Evolutionary conservation across 2,329 filamentous ascomycete species (phyloP), one percentile per base, ranked within the genome.

Genomic region (Scedosporium boydii): DNA sequence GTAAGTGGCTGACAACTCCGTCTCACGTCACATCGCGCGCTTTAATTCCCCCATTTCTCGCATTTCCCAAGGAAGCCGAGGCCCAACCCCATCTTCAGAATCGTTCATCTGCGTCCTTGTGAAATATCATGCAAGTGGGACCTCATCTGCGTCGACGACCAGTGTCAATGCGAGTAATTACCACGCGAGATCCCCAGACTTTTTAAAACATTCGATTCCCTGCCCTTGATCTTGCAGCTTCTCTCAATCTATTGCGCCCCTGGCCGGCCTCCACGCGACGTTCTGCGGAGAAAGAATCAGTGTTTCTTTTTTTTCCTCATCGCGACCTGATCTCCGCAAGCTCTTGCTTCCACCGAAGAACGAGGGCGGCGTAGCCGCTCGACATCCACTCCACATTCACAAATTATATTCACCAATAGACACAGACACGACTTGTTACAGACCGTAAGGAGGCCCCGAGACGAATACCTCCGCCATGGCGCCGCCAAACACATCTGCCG

Each of bases 1-100:
- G 12, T 14, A 23, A 23, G 18, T 55, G 51, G 51, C 18, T 23
- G 23, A 14, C 51, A 23, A 23, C 51, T 29, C 51, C 51, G 51
- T 23, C 51, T 55, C 51, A 55, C 18, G 51, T 55, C 51, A 55
- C 51, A 55, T 55, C 51, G 51, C 21, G 51, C 51, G 51, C 23
- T 55, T 55, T 55, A 55, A 21, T 18, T 55, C 18, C 51, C 34
- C 23, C 23, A 55, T 55, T 55, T 55, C 51, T n/a, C 51, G 29
- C 23, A 55, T 55, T 55, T 55, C 51, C 51, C 51, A 55, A 55
- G 18, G 23, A 55, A 55, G 51, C 51, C 51, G 51, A 55, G 51
- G 51, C 51, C 23, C 51, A 55, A 27, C 18, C 51, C 18, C 12
- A 23, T 27, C 18, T 55, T 12, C 23, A 23, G 51, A 38, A 4